Conservation (phyloP, 305 asterid species). For the Fraxinus dipetala region DNA sequence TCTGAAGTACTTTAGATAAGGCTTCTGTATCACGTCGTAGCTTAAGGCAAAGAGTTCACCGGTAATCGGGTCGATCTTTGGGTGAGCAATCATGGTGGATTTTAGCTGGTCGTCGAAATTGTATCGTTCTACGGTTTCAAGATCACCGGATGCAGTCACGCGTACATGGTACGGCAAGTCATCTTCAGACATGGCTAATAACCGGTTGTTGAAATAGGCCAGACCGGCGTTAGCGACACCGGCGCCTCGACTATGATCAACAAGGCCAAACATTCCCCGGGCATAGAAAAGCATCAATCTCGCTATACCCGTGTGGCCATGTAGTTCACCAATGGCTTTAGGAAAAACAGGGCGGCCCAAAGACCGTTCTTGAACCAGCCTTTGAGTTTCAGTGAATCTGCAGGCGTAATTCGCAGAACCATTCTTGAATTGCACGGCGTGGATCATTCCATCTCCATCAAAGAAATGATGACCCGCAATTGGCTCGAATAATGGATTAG, state of each 20-base stretch:
- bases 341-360: constrained; percentile 82
- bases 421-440: constrained; percentile 55
- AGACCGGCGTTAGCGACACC: constrained; percentile 95
- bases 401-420: constrained; percentile 74
- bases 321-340: constrained; percentile 87
- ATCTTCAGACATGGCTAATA: constrained; percentile 89
- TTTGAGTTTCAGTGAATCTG: constrained; percentile 74
- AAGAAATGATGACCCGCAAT: constrained; percentile 86
- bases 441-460: constrained; percentile 96
- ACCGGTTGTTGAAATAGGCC: constrained; percentile 65
- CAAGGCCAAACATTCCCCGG: constrained; percentile 60
- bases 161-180: constrained; percentile 79
- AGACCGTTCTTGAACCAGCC: constrained; percentile 61
- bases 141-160: constrained; percentile 59
- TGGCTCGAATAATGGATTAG: constrained; percentile 79
- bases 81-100: constrained; percentile 92
- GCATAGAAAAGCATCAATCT: constrained; percentile 70
- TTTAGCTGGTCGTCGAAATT: constrained; percentile 50
- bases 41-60: constrained; percentile 84
- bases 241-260: constrained; percentile 64
- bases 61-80: constrained; percentile 74
- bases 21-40: constrained; percentile 83
- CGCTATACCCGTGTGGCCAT: constrained; percentile 86
- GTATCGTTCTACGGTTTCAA: constrained; percentile 57
- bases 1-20: constrained; percentile 71